A percentile compares a stretch with the other conserved stretches of the same genome.
phyloP scores from a whole-genome alignment of 2,329 filamentous ascomycete genomes.

The Penicillium capsulatum region DNA sequence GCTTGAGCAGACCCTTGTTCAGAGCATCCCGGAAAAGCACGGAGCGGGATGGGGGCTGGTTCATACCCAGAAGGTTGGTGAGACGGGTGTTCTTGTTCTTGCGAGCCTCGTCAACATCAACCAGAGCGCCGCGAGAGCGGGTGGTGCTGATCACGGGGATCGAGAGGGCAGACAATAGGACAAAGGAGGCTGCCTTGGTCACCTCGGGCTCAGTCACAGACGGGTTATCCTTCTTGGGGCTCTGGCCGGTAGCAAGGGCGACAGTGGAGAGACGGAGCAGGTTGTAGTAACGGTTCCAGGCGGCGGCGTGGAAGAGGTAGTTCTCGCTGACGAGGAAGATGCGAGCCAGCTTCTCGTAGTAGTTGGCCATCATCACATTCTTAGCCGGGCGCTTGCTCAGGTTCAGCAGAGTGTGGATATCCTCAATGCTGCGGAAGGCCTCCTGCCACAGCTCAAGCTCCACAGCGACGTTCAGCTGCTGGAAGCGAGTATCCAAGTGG shows the following conservation, averaged over 20 bases:
- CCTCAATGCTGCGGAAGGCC: slow-evolving; percentile 97
- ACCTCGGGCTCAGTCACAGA: slow-evolving; percentile 83
- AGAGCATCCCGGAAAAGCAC: slow-evolving; percentile 93
- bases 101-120: slow-evolving; percentile 92
- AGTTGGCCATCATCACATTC: slow-evolving; percentile 99
- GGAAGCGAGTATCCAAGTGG: slow-evolving; percentile 95
- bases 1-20: slow-evolving; percentile 89
- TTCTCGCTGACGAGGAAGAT: slow-evolving; percentile 99
- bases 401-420: slow-evolving; percentile 95
- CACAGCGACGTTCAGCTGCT: slow-evolving; percentile 96
- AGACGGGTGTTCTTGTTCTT: slow-evolving; percentile 99
- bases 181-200: slow-evolving; percentile 91
- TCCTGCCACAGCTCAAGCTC: slow-evolving; percentile 99
- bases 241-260: slow-evolving; percentile 76
- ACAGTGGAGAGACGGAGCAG: slow-evolving; percentile 86
- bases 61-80: slow-evolving; percentile 93
- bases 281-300: slow-evolving; percentile 96
- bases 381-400: slow-evolving; percentile 97
- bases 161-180: slow-evolving; percentile 88
- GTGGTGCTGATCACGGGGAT: slow-evolving; percentile 99
- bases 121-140: slow-evolving; percentile 87
- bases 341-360: slow-evolving; percentile 97
- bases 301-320: slow-evolving; percentile 97
- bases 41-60: slow-evolving; percentile 77
- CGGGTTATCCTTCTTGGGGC: slow-evolving; percentile 92